Conservation (phyloP, 164 flowering plant genomes). For the Liquidambar formosana region DNA sequence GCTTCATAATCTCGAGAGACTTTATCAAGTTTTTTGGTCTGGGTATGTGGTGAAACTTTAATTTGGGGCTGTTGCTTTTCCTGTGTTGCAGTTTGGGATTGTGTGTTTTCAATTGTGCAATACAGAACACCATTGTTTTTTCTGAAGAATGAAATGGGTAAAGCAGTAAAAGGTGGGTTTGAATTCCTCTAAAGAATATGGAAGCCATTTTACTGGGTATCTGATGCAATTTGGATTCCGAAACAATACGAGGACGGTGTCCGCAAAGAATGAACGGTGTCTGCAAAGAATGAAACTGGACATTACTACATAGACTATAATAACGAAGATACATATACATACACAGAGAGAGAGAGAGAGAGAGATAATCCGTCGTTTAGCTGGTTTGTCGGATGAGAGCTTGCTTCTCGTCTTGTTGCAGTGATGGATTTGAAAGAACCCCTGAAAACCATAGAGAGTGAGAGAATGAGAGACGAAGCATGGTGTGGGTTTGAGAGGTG, state of each 20-base stretch:
- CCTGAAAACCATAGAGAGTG: no score
- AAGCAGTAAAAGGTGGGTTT: conserved; percentile 32
- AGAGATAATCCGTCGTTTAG: no score
- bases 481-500: no score
- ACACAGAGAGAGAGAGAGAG: no score
- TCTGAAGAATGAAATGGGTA: conserved; percentile 36
- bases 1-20: conserved; percentile 64
- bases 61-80: conserved; percentile 29
- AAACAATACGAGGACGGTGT: background rate
- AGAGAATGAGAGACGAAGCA: no score
- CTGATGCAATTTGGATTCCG: conserved; percentile 1
- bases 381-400: no score
- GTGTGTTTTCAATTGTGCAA: conserved; percentile 46
- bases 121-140: conserved; percentile 37
- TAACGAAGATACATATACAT: no score
- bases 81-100: conserved; percentile 37
- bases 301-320: background rate
- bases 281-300: background rate
- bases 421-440: no score
- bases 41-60: conserved; percentile 24
- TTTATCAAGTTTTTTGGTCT: conserved; percentile 32
- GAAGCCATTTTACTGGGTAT: conserved; percentile 46
- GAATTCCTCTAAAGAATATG: conserved; percentile 54
- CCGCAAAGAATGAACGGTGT: no score
- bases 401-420: no score